These are phyloP conservation scores for Atkinsonella hypoxylon DNA, from an alignment of 2,329 filamentous ascomycete genomes.

Conservation along the genomic window DNA sequence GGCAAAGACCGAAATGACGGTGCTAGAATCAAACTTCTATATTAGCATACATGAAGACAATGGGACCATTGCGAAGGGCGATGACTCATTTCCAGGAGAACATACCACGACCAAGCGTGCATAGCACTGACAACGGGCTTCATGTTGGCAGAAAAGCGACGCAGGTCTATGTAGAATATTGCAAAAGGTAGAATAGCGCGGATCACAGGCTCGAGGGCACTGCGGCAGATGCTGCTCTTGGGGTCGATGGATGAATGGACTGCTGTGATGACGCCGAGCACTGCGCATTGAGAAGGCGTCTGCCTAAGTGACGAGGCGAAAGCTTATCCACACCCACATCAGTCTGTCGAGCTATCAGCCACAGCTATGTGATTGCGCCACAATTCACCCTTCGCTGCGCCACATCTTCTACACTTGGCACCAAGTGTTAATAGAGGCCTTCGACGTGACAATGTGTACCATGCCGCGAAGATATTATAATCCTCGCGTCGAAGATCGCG, in stretches of 20 bases:
- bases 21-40: slow-evolving; percentile 37
- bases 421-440: no score
- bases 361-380: background rate
- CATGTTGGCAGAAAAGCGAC: slow-evolving; percentile 45
- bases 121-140: slow-evolving; percentile 87
- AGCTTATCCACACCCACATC: background rate
- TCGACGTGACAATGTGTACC: no score
- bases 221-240: background rate
- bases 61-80: background rate
- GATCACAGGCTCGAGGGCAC: background rate
- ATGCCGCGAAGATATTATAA: no score
- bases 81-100: slow-evolving; percentile 6
- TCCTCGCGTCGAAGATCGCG: no score
- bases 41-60: slow-evolving; percentile 11
- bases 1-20: slow-evolving; percentile 54
- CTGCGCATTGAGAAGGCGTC: background rate
- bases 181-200: background rate
- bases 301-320: background rate
- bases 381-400: background rate
- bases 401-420: background rate
- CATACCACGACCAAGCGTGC: slow-evolving; percentile 92
- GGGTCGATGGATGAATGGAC: background rate
- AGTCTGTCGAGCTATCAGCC: background rate
- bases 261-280: background rate
- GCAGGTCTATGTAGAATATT: background rate